Conservation (phyloP, 2,329 filamentous ascomycete species). For the Colletotrichum orchidophilum region DNA sequence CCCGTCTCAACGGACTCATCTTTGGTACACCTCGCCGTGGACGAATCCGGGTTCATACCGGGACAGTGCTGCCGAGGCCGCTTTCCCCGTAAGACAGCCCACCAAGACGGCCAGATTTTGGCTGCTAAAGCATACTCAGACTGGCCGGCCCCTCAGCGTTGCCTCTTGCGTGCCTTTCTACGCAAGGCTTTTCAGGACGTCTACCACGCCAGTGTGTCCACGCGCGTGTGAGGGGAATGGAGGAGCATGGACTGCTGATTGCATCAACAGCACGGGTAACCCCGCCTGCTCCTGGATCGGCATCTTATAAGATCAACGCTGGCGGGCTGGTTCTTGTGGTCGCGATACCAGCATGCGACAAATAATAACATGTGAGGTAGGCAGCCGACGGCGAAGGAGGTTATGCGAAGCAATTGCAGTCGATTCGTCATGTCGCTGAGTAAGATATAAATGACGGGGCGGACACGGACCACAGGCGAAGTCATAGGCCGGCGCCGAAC, state of each 20-base stretch:
- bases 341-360: constrained; percentile 16
- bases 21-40: constrained; percentile 13
- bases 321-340: neutral
- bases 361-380: constrained; percentile 13
- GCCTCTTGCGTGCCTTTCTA: neutral
- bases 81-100: neutral
- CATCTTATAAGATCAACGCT: neutral
- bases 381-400: constrained; percentile 1
- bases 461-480: neutral
- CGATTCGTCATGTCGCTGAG: neutral
- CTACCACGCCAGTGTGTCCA: neutral
- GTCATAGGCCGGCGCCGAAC: neutral
- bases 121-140: neutral
- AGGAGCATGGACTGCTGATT: constrained; percentile 1
- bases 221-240: neutral
- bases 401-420: neutral
- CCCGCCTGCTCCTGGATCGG: constrained; percentile 5
- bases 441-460: neutral
- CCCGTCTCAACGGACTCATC: constrained; percentile 7
- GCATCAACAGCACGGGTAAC: constrained; percentile 18
- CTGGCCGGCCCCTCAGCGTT: neutral
- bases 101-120: neutral
- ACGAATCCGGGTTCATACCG: constrained; percentile 1
- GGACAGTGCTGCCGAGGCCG: neutral
- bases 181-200: neutral